Conservation (phyloP, 331 rosid species). For the Telfairia occidentalis region DNA sequence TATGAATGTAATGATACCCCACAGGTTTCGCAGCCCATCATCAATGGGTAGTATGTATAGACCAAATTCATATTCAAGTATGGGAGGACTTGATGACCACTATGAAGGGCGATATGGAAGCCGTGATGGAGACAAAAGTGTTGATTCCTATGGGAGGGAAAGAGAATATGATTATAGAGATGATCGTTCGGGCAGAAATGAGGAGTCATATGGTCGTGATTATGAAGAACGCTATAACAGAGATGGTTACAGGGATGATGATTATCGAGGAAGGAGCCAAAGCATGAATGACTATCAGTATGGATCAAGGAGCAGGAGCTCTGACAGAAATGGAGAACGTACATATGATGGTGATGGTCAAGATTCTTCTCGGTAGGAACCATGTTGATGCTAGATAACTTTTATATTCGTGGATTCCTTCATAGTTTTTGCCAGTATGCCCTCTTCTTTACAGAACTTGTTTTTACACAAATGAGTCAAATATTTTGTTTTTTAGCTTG, state of each 20-base stretch:
- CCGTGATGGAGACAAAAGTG: conserved; percentile 54
- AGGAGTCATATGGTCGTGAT: conserved; percentile 46
- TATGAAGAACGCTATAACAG: conserved; percentile 55
- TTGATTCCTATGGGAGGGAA: conserved; percentile 52
- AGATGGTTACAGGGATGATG: conserved; percentile 39
- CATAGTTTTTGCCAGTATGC: not conserved
- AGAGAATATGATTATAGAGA: conserved; percentile 53
- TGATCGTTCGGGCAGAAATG: conserved; percentile 31
- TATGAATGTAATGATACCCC: conserved; percentile 18
- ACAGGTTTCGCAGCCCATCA: conserved; percentile 61
- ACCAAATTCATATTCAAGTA: conserved; percentile 54
- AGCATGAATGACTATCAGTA: conserved; percentile 45
- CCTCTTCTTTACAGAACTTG: not conserved
- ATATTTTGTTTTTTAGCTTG: not conserved
- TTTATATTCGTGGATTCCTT: not conserved
- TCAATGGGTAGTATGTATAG: conserved; percentile 62
- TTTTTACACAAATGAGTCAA: not conserved
- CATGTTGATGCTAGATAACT: conserved; percentile 2
- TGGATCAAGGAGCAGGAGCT: conserved; percentile 65
- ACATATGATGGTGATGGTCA: conserved; percentile 59
- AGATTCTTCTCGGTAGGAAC: conserved; percentile 53
- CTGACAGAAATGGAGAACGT: conserved; percentile 55
- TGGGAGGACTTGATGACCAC: conserved; percentile 51
- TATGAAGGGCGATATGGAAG: conserved; percentile 39
- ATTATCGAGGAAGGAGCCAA: conserved; percentile 57